Percentiles rank a stretch among this genome's conserved stretches.
Conservation (phyloP, 208 protist species). For the Hexamita inflata region DNA sequence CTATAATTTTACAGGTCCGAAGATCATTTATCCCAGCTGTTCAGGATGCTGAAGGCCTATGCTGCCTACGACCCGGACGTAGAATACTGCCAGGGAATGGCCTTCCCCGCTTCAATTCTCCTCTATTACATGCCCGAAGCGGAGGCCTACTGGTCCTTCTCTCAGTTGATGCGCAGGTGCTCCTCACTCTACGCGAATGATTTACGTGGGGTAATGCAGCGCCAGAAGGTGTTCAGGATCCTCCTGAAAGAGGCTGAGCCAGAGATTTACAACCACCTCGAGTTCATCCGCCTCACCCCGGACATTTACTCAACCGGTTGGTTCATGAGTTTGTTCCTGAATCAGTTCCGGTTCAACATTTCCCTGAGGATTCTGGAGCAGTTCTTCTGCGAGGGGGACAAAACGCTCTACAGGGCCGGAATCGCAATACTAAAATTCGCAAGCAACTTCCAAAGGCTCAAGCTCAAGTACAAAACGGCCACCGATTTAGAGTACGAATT, state of each 20-base stretch:
- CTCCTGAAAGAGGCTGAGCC: neutral
- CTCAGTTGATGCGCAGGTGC: neutral
- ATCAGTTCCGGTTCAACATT: neutral
- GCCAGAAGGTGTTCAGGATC: neutral
- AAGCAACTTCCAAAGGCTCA: no score
- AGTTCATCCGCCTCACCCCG: neutral
- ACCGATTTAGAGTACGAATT: no score
- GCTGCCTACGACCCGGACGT: conserved; percentile 11
- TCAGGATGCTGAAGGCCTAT: conserved; percentile 27
- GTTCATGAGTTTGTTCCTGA: conserved; percentile 25
- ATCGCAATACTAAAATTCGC: conserved; percentile 7
- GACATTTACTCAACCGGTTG: neutral
- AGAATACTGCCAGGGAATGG: conserved; percentile 30
- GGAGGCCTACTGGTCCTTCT: conserved; percentile 24
- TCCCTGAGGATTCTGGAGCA: neutral
- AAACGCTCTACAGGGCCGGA: conserved; percentile 10
- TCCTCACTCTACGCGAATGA: neutral
- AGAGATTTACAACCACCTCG: neutral
- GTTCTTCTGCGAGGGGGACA: conserved; percentile 25
- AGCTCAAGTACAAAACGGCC: no score
- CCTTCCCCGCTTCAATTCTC: conserved; percentile 3
- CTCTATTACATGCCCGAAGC: neutral
- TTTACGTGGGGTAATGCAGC: neutral
- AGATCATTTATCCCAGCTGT: no score
- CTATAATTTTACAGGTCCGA: no score